These are phyloP conservation scores for Penicillium sp. DNA, from an alignment of 2,329 filamentous ascomycete genomes.

Conservation along the genomic window DNA sequence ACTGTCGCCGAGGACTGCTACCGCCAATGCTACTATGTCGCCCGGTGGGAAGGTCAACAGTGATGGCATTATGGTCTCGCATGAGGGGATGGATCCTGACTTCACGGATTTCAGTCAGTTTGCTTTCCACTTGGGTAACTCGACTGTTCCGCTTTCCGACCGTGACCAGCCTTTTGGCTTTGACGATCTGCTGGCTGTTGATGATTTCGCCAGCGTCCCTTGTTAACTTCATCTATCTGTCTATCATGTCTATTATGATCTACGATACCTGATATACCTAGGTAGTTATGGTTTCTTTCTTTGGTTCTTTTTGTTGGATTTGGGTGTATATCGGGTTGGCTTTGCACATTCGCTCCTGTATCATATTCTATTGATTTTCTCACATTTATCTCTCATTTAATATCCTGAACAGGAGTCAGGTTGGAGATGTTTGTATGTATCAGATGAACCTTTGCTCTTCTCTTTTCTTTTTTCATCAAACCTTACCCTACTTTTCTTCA, in stretches of 20 bases:
- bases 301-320: conserved; percentile 3
- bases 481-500: conserved; percentile 10
- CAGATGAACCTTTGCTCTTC: not conserved
- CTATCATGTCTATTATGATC: conserved; percentile 10
- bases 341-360: conserved; percentile 6
- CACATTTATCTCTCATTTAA: not conserved
- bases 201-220: conserved; percentile 26
- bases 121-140: conserved; percentile 23
- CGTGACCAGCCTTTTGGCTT: conserved; percentile 22
- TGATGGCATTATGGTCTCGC: conserved; percentile 22
- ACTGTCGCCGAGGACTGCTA: conserved; percentile 21
- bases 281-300: conserved; percentile 3
- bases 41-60: conserved; percentile 12
- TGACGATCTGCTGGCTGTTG: conserved; percentile 28
- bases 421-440: not conserved
- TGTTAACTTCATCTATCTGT: conserved; percentile 18
- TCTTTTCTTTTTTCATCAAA: not conserved
- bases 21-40: not conserved
- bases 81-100: conserved; percentile 25
- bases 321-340: not conserved
- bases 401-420: not conserved
- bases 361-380: not conserved
- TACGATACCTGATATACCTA: conserved; percentile 10
- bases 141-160: conserved; percentile 15
- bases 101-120: conserved; percentile 30